These are phyloP conservation scores for Boletus fagicola DNA, from an alignment of 768 basidiomycete species.

Conservation along the genomic window DNA sequence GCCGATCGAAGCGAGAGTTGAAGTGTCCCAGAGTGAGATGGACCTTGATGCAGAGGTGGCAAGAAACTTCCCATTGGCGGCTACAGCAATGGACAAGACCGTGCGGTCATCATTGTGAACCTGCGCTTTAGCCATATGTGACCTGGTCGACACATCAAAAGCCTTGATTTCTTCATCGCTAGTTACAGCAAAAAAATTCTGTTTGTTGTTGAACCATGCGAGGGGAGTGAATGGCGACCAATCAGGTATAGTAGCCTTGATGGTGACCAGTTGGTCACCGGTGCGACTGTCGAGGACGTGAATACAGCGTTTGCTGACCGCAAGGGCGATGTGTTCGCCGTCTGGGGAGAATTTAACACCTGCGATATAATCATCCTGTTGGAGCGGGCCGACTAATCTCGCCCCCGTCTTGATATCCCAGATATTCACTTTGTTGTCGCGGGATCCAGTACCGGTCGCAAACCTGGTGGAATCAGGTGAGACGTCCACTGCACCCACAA, in stretches of 20 bases:
- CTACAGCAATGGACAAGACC: neutral
- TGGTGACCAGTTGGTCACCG: conserved; percentile 1
- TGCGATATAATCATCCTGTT: neutral
- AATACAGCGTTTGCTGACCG: neutral
- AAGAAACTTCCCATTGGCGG: neutral
- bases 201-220: neutral
- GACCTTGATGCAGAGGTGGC: neutral
- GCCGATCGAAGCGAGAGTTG: neutral
- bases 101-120: neutral
- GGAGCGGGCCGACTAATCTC: neutral
- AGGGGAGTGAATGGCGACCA: neutral
- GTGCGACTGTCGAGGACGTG: neutral
- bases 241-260: rapidly evolving
- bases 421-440: neutral
- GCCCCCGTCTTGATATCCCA: neutral
- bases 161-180: neutral
- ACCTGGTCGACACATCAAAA: neutral
- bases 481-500: neutral
- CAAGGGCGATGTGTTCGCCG: neutral
- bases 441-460: neutral
- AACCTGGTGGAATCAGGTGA: neutral
- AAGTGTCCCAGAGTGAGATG: neutral
- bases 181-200: neutral
- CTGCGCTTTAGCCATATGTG: neutral
- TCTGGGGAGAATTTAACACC: conserved; percentile 2